These are phyloP conservation scores for Candida oleophila DNA, from an alignment of 805 yeast genomes.

Conservation along the genomic window DNA sequence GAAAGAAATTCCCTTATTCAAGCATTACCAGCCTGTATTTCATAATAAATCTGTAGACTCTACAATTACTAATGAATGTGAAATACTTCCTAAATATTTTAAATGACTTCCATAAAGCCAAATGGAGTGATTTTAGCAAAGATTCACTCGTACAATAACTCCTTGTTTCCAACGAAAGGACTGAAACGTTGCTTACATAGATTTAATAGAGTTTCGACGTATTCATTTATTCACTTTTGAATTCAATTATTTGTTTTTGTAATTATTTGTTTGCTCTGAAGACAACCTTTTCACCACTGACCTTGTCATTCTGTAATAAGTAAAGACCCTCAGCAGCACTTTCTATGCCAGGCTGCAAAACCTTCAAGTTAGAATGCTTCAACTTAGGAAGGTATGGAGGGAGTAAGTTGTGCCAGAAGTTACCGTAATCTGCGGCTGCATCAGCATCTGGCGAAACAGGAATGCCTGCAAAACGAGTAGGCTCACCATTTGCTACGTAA, in stretches of 20 bases:
- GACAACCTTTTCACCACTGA: conserved; percentile 46
- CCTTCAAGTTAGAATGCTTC: conserved; percentile 19
- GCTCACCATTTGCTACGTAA: conserved; percentile 13
- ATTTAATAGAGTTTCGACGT: background rate
- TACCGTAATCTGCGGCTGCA: conserved; percentile 4
- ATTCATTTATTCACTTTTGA: background rate
- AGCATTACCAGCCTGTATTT: no score
- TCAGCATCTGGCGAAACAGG: background rate
- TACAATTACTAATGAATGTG: no score
- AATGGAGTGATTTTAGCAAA: no score
- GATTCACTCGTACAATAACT: no score
- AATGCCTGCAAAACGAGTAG: background rate
- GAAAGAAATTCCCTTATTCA: no score
- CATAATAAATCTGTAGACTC: no score
- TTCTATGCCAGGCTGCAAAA: conserved; percentile 25
- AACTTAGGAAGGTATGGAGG: conserved; percentile 17
- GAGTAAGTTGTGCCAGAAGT: conserved; percentile 22
- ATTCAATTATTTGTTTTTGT: no score
- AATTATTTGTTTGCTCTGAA: conserved; percentile 18
- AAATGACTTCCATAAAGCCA: no score
- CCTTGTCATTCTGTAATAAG: conserved; percentile 36
- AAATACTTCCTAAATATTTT: no score
- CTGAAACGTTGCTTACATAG: no score
- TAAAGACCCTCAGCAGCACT: conserved; percentile 35
- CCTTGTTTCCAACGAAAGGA: no score